Percentiles rank a stretch among this genome's conserved stretches.
phyloP scores from a whole-genome alignment of 192 early-diverging fungal species.

The Backusella australiensis region DNA sequence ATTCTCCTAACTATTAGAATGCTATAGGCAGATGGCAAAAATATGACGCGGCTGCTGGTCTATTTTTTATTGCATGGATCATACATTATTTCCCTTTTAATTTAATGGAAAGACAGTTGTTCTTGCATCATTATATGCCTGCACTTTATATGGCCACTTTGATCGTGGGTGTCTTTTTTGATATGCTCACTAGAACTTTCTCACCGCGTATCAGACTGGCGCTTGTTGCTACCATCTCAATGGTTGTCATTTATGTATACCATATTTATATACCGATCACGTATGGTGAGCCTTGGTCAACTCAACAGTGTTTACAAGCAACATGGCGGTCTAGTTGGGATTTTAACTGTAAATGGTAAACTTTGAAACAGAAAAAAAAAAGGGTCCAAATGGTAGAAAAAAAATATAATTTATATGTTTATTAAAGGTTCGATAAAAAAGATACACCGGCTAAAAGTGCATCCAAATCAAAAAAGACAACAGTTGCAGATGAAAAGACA shows the following conservation, averaged over 20 bases:
- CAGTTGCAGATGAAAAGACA: not conserved
- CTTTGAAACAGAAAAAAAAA: not conserved
- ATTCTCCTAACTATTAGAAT: not conserved
- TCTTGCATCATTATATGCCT: constrained; percentile 96
- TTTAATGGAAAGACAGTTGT: constrained; percentile 90
- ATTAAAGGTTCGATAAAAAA: not conserved
- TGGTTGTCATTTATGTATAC: constrained; percentile 68
- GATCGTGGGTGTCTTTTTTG: constrained; percentile 69
- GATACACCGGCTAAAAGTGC: not conserved
- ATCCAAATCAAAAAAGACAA: not conserved
- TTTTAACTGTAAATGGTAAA: constrained; percentile 35
- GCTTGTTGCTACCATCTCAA: constrained; percentile 46
- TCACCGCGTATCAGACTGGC: constrained; percentile 48
- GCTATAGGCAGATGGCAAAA: constrained; percentile 28
- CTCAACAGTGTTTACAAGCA: constrained; percentile 67
- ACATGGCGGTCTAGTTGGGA: constrained; percentile 81
- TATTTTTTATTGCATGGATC: constrained; percentile 79
- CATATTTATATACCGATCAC: constrained; percentile 73
- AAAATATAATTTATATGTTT: not conserved
- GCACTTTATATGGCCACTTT: constrained; percentile 91
- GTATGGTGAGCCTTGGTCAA: constrained; percentile 83
- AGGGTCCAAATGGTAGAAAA: not conserved
- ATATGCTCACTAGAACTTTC: constrained; percentile 72
- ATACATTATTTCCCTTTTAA: constrained; percentile 93
- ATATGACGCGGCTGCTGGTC: constrained; percentile 65